Evolutionary conservation across 2,329 filamentous ascomycete species (phyloP), one percentile per base, ranked within the genome.

Genomic region (Raffaelea deltoideospora): DNA sequence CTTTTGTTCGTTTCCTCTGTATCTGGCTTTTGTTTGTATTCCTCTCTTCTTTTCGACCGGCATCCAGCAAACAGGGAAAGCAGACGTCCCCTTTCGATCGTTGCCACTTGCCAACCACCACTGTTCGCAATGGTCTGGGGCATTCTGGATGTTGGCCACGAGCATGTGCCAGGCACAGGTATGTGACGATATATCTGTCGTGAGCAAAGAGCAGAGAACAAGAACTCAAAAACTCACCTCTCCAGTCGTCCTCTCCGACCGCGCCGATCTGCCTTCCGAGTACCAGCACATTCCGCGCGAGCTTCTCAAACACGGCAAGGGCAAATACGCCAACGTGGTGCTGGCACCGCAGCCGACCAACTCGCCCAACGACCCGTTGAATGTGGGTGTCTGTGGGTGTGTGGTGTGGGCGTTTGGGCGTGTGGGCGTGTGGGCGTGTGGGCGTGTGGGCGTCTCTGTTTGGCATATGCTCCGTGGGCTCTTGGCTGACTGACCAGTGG

Each of bases 151-250:
- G 57, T 58, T 38, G 54, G 55, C 38, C 51, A 57, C 41, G 55
- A 59, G 43, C 47, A 56, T 42, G 63, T 66, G 37, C 64, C 63
- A 38, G 63, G 64, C 38, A 68, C 64, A 44, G 61, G 60, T 62
- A 54, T 35, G 51, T 37, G 2, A 23, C 10, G 11, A 15, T 10
- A 31, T 4, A 3, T 15, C 6, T 34, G 7, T 35, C n/a, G n/a
- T n/a, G n/a, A n/a, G n/a, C n/a, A n/a, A n/a, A n/a, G n/a, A n/a
- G n/a, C n/a, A n/a, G n/a, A n/a, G n/a, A n/a, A n/a, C n/a, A n/a
- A n/a, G n/a, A n/a, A n/a, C n/a, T n/a, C n/a, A n/a, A n/a, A n/a
- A n/a, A 15, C 26, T 13, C 18, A 20, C 14, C 3, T 37, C 8
- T 28, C 34, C 36, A 61, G 64, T 63, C 41, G 56, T 60, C 43